phyloP scores from a whole-genome alignment of 768 basidiomycete genomes.

The Collybiopsis confluens region DNA sequence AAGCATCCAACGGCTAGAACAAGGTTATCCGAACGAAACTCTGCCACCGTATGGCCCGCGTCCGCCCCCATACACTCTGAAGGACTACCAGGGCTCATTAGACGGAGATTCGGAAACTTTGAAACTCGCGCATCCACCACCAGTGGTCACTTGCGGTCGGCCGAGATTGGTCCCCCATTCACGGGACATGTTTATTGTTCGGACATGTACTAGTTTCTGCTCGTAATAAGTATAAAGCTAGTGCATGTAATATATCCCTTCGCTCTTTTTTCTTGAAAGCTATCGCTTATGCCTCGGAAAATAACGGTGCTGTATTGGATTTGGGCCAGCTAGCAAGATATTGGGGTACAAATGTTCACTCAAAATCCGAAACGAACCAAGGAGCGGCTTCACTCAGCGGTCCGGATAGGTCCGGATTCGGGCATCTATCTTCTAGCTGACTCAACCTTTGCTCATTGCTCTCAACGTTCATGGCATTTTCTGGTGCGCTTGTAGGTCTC shows the following conservation, averaged over 20 bases:
- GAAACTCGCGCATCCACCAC: background rate
- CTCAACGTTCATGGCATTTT: conserved; percentile 64
- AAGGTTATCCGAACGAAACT: background rate
- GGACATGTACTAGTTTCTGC: background rate
- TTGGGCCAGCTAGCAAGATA: no score
- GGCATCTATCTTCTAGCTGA: background rate
- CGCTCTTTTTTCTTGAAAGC: no score
- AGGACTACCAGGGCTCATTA: background rate
- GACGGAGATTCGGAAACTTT: background rate
- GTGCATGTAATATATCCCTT: background rate
- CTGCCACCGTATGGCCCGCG: conserved; percentile 3
- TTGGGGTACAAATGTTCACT: no score
- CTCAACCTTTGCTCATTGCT: background rate
- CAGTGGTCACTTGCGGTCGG: background rate
- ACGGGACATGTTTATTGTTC: background rate
- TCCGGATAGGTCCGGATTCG: background rate
- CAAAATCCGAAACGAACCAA: no score
- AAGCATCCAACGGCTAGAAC: background rate
- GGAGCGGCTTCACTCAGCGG: no score
- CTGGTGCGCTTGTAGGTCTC: conserved; percentile 71
- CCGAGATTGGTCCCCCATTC: no score
- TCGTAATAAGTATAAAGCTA: no score
- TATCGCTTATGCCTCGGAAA: no score
- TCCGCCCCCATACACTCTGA: background rate
- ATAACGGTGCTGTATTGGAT: no score